Conservation (phyloP, 768 basidiomycete species). For the Dioszegia hungarica region DNA sequence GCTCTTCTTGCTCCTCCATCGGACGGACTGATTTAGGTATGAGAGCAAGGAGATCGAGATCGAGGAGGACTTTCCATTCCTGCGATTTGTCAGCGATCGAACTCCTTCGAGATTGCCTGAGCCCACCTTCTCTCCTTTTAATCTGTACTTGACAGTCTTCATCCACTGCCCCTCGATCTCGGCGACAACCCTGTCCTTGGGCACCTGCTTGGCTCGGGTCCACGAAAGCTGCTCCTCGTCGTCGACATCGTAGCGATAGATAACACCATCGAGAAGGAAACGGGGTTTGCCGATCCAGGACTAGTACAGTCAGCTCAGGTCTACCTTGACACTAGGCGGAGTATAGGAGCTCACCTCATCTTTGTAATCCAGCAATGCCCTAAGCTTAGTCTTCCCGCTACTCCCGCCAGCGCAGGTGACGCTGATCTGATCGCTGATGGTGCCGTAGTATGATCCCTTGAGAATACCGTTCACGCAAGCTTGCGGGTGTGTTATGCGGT, state of each 20-base stretch:
- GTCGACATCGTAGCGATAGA: constrained; percentile 71
- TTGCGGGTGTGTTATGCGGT: constrained; percentile 82
- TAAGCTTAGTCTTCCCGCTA: constrained; percentile 55
- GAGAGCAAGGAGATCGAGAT: constrained; percentile 64
- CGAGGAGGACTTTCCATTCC: constrained; percentile 67
- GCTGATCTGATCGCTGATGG: constrained; percentile 49
- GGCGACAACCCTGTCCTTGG: constrained; percentile 68
- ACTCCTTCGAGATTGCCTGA: neutral
- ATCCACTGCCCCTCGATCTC: constrained; percentile 86
- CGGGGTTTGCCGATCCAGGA: constrained; percentile 87
- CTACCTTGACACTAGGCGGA: too few relatives aligned
- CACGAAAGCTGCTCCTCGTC: constrained; percentile 51
- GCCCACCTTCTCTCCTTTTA: constrained; percentile 50
- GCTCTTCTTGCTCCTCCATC: constrained; percentile 66
- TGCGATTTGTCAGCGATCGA: constrained; percentile 29
- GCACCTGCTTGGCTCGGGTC: constrained; percentile 75
- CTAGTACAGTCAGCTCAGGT: constrained; percentile 49
- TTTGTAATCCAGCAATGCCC: constrained; percentile 87
- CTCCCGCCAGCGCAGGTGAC: constrained; percentile 73
- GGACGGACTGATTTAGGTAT: constrained; percentile 83
- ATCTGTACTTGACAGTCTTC: constrained; percentile 71
- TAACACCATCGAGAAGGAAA: constrained; percentile 79
- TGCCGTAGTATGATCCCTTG: constrained; percentile 85
- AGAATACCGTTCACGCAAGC: constrained; percentile 89
- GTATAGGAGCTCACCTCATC: constrained; percentile 93